phyloP scores from a whole-genome alignment of 2,329 filamentous ascomycete species.

The Colletotrichum sp. region DNA sequence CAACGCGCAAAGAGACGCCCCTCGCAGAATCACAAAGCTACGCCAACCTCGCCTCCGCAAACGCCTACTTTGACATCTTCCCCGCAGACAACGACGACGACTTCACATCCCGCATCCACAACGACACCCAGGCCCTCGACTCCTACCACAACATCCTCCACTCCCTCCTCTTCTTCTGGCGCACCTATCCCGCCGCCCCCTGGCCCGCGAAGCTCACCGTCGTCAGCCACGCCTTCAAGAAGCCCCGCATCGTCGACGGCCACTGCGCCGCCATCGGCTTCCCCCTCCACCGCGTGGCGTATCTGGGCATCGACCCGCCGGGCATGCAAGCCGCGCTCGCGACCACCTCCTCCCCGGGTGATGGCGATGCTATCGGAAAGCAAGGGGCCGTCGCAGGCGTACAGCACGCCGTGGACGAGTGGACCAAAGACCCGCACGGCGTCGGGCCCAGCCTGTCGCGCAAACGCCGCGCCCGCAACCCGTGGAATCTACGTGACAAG shows the following conservation, averaged over 20 bases:
- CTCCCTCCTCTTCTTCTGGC: slow-evolving; percentile 65
- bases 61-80: slow-evolving; percentile 51
- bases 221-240: slow-evolving; percentile 75
- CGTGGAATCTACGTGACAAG: slow-evolving; percentile 49
- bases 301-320: slow-evolving; percentile 71
- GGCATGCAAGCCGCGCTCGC: slow-evolving; percentile 37
- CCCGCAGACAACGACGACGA: slow-evolving; percentile 3
- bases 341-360: neutral
- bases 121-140: slow-evolving; percentile 79
- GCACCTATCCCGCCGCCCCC: slow-evolving; percentile 44
- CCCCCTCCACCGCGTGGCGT: slow-evolving; percentile 48
- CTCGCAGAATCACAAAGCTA: slow-evolving; percentile 71
- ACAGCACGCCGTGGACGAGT: slow-evolving; percentile 48
- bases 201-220: slow-evolving; percentile 68
- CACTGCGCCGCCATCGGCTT: slow-evolving; percentile 70
- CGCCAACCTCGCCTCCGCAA: slow-evolving; percentile 53
- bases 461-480: slow-evolving; percentile 57
- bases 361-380: slow-evolving; percentile 32
- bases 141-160: slow-evolving; percentile 87
- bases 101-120: slow-evolving; percentile 46
- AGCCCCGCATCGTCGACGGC: slow-evolving; percentile 62
- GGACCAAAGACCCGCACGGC: slow-evolving; percentile 59
- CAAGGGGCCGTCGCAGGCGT: slow-evolving; percentile 47
- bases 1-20: slow-evolving; percentile 63
- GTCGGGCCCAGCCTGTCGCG: slow-evolving; percentile 45